A percentile compares a stretch with the other conserved stretches of the same genome.
phyloP scores from a whole-genome alignment of 2,329 filamentous ascomycete species.

The Fusarium siculi region DNA sequence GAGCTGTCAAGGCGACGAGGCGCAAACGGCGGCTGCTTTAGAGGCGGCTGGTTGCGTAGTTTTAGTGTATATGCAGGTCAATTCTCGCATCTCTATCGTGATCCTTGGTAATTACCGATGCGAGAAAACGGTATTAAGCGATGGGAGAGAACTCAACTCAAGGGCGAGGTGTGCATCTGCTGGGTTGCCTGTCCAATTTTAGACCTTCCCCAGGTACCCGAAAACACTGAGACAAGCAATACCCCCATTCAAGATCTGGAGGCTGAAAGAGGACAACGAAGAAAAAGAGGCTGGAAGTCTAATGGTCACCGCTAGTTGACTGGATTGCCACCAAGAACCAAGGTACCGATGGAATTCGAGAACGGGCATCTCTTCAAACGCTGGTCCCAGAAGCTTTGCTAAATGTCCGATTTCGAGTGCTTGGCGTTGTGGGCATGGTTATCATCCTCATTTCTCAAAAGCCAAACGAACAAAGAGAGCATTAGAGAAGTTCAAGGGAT shows the following conservation, averaged over 20 bases:
- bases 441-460: slow-evolving; percentile 3
- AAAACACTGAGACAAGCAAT: background rate
- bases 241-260: background rate
- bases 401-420: slow-evolving; percentile 8
- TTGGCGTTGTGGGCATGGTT: background rate
- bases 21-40: slow-evolving; percentile 44
- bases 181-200: background rate
- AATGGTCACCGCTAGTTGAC: slow-evolving; percentile 12
- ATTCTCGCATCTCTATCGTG: slow-evolving; percentile 15
- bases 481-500: background rate
- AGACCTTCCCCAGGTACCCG: background rate
- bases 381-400: slow-evolving; percentile 3
- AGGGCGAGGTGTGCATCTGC: slow-evolving; percentile 5
- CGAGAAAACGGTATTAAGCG: slow-evolving; percentile 18
- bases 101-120: slow-evolving; percentile 11
- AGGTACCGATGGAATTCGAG: slow-evolving; percentile 14
- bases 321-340: slow-evolving; percentile 23
- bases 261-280: slow-evolving; percentile 12
- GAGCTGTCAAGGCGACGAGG: slow-evolving; percentile 41
- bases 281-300: slow-evolving; percentile 34
- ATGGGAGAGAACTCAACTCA: slow-evolving; percentile 7
- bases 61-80: slow-evolving; percentile 29
- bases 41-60: slow-evolving; percentile 34
- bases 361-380: slow-evolving; percentile 2
- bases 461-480: background rate